Base-by-base conservation (phyloP, 805 yeast genomes). In the Lachancea lanzarotensis region DNA sequence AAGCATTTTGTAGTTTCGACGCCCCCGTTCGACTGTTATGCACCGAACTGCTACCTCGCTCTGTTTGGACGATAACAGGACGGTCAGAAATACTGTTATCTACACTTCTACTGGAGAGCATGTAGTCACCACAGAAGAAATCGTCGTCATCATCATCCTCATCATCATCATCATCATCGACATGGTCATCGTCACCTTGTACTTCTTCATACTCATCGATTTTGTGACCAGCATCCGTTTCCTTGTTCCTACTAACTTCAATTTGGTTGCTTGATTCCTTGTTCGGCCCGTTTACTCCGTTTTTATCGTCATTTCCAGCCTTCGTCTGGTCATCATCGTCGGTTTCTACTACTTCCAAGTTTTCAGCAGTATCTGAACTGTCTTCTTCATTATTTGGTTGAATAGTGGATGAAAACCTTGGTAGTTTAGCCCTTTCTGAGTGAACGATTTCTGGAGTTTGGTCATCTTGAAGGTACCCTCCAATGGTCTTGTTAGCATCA, bases 401-500 rank as follows among this genome's bases (percentile, higher is more conserved):
- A 3, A 45, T 31, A 6, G 42, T 40, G n/a, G 48, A 45, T 4
- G 48, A 40, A 31, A 45, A 45, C 32, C 44, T 25, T 7, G 48
- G 48, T 13, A 45, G 35, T 30, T 31, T 25, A 3, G 22, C 38
- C 12, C 38, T 20, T 18, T 25, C 43, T 12, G 13, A n/a, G 12
- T 36, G 35, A 13, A 32, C 18, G 9, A 12, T 17, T 10, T 26
- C 48, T 6, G 39, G 29, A 5, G 29, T 35, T 12, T 26, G 31
- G 17, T 34, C 39, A 13, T 39, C 32, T 26, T 45, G 45, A 18
- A 40, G 22, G 26, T 45, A 45, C 19, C 48, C 48, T 11, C 48
- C 48, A 40, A 45, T 35, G 12, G 48, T 45, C 30, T 35, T 45
- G 18, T 45, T 45, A 6, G 48, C 48, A 19, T 44, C 47, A 3